These are phyloP conservation scores for Scutellospora calospora DNA, from an alignment of 371 early-diverging fungal species.

Conservation along the genomic window DNA sequence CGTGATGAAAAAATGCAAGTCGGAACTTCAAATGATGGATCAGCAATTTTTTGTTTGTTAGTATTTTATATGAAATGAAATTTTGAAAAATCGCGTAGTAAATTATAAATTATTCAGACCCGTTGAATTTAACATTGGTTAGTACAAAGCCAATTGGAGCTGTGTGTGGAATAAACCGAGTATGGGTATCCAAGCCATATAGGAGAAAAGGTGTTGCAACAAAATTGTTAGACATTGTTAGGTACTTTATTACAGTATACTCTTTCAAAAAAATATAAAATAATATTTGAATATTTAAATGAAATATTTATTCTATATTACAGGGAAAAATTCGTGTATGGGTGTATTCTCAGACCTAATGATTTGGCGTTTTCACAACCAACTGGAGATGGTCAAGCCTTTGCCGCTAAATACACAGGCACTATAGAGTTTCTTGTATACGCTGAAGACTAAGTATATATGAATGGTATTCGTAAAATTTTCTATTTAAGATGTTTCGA, in stretches of 20 bases:
- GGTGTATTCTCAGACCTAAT: constrained; percentile 49
- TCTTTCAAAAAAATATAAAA: too few species aligned
- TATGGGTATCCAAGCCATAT: constrained; percentile 61
- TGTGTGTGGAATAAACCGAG: constrained; percentile 66
- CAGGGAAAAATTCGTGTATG: constrained; percentile 55
- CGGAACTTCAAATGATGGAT: constrained; percentile 36
- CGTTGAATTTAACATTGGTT: background rate
- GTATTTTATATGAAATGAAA: background rate
- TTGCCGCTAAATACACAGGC: constrained; percentile 53
- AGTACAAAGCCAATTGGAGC: constrained; percentile 49
- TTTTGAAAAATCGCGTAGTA: background rate
- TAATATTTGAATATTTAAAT: too few species aligned
- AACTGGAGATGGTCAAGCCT: constrained; percentile 58
- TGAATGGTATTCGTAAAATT: too few species aligned
- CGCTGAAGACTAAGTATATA: constrained; percentile 43
- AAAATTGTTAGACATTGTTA: constrained; percentile 56
- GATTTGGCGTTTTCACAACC: constrained; percentile 67
- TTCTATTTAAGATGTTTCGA: too few species aligned
- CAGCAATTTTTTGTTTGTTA: constrained; percentile 51
- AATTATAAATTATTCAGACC: too few species aligned
- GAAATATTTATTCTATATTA: background rate
- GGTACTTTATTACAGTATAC: too few species aligned
- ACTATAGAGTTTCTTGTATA: constrained; percentile 55
- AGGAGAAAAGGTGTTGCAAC: constrained; percentile 59
- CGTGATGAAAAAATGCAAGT: background rate